Evolutionary conservation across 768 basidiomycete species (phyloP), one percentile per base, ranked within the genome.

Genomic region (Russula sp.): DNA sequence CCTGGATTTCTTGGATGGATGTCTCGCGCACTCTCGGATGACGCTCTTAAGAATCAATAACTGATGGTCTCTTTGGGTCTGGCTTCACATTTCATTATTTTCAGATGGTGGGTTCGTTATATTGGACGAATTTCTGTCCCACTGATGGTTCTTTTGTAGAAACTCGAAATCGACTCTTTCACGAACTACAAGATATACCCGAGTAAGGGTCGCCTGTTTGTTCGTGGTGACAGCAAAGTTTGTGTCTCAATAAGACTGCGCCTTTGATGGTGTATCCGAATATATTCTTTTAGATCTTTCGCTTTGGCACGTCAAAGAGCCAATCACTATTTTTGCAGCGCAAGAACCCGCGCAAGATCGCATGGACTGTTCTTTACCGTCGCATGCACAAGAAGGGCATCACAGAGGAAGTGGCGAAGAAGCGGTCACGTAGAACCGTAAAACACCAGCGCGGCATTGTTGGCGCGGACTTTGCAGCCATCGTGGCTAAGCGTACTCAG

Each of bases 371-470:
- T 72, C 85, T 90, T 67, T 96, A 90, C 84, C 90, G 92, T 69
- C 90, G 94, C 72, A 92, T 97, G 89, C 97, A 98, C 87, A 97
- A 96, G 87, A 99, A 99, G 88, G 97, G 97, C 77, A 86, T 98
- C 77, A 94, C 94, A 57, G 96, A 98, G 80, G 96, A 98, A 79
- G 90, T 95, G 59, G 94, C 94, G 73, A 99, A 98, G 93, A 98
- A 97, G 83, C 90, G 96, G 69, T 90, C 91, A 57, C 91, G 95
- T 79, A 88, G 89, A 78, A 94, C 92, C 69, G 93, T 98, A 74
- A 99, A 98, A 83, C 88, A 93, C 81, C 88, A 96, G 81, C 93
- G 97, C 74, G 97, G 97, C 67, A 94, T 98, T 77, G 94, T 94
- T 73, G 97, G 97, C 78, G 93, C 94, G 69, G 94, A 98, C 77